Evolutionary conservation across 176 grass and related monocot species (phyloP), one percentile per base, ranked within the genome.

Genomic region (Oryza brachyantha): DNA sequence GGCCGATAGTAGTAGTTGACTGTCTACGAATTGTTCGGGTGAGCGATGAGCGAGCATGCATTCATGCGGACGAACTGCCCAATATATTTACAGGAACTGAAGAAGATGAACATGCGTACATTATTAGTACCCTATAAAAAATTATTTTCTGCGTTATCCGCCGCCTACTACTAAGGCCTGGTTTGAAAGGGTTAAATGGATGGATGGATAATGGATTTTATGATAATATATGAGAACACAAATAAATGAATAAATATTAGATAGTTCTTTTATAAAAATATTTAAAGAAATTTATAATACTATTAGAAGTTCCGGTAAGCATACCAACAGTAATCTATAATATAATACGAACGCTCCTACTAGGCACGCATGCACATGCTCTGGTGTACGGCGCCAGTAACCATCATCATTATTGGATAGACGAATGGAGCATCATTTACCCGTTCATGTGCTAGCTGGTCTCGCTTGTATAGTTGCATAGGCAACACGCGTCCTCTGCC

Each of bases 401-500:
- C 45, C 62, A 29, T 84, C 55, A 41, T 22, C 43, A 6, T 38
- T 24, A 11, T 8, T 45, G 29, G 29, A 55, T 19, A 59, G 63
- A 13, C 29, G 26, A 39, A 10, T 24, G 48, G 42, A 72, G 28
- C 73, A 52, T 76, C 66, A 26, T 80, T 5, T 13, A 68, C 21
- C 35, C 58, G 27, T 54, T 39, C 78, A 64, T 77, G 57, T 57
- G 85, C 65, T 19, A 12, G 79, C 72, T 24, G 17, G 35, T 12
- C 32, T 65, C 35, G 35, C 66, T 11, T 57, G 52, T 45, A 14
- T 9, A 36, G 6, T 32, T 69, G 35, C 32, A 34, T 31, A 37
- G 22, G 77, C 72, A 46, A 70, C 25, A 72, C 36, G 73, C 73
- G 85, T 72, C 42, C 58, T 78, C 59, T 78, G 79, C 85, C 85